phyloP scores from a whole-genome alignment of 345 rosid genomes.

The Camelina hispida region DNA sequence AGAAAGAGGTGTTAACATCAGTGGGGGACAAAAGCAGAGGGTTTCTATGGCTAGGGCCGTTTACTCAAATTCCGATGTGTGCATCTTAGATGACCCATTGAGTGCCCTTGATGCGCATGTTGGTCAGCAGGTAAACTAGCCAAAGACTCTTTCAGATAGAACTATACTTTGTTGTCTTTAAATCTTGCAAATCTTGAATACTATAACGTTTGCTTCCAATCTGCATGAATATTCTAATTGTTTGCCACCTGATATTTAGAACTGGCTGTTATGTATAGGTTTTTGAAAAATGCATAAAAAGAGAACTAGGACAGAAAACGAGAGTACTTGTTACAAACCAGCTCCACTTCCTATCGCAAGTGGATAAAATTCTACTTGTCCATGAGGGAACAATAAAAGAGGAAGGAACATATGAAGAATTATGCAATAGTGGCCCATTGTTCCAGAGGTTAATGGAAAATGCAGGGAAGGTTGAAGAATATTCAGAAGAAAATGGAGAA shows the following conservation, averaged over 20 bases:
- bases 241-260: constrained; percentile 27
- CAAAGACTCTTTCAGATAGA: constrained; percentile 24
- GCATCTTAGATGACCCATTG: constrained; percentile 93
- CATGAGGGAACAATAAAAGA: constrained; percentile 93
- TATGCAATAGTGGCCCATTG: constrained; percentile 66
- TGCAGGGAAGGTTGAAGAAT: constrained; percentile 99
- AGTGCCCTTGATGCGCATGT: constrained; percentile 99
- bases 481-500: constrained; percentile 71
- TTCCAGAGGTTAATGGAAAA: constrained; percentile 97
- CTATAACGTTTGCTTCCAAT: background rate
- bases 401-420: constrained; percentile 94
- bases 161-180: background rate
- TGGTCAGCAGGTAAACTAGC: constrained; percentile 78
- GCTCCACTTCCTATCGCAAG: constrained; percentile 96
- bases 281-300: constrained; percentile 90
- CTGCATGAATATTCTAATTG: constrained; percentile 19
- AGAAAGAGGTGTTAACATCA: constrained; percentile 98
- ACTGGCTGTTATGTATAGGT: constrained; percentile 64
- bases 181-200: background rate
- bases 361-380: constrained; percentile 87
- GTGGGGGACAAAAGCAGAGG: constrained; percentile 99
- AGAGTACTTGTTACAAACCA: constrained; percentile 99
- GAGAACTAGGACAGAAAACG: constrained; percentile 78
- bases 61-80: constrained; percentile 89
- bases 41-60: constrained; percentile 99